A percentile compares a stretch with the other conserved stretches of the same genome.
Conservation (phyloP, 2,329 filamentous ascomycete species). For the Parastagonospora nodorum region DNA sequence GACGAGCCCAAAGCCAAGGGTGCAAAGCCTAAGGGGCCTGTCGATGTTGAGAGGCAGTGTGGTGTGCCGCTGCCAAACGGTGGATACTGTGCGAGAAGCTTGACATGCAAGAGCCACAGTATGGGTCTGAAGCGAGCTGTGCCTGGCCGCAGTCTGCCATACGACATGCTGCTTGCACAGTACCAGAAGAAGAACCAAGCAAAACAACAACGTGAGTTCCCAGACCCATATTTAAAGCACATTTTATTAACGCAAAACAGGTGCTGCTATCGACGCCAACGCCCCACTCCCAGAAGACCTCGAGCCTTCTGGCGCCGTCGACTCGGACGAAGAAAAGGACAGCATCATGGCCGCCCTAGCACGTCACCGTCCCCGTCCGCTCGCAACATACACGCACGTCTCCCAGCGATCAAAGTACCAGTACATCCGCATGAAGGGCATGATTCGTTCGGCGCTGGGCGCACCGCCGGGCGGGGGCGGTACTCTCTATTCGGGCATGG, state of each 20-base stretch:
- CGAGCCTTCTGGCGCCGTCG: conserved; percentile 73
- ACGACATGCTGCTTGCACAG: conserved; percentile 79
- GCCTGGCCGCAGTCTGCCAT: conserved; percentile 82
- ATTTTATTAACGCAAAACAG: conserved; percentile 51
- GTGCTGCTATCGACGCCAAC: conserved; percentile 93
- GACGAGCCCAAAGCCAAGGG: conserved; percentile 85
- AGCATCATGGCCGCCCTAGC: conserved; percentile 80
- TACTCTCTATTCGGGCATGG: conserved; percentile 29
- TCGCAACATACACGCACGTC: conserved; percentile 67
- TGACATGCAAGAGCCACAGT: conserved; percentile 93
- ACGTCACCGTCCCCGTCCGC: conserved; percentile 76
- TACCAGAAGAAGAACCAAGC: conserved; percentile 95
- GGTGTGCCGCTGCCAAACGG: conserved; percentile 86
- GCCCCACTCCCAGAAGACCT: conserved; percentile 85
- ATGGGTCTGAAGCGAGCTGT: conserved; percentile 94
- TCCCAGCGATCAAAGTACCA: conserved; percentile 61
- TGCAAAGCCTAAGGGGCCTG: conserved; percentile 86
- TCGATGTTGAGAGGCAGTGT: conserved; percentile 93
- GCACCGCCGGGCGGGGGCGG: conserved; percentile 42
- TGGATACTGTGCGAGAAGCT: conserved; percentile 80
- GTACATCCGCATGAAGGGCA: conserved; percentile 67
- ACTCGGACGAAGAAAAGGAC: conserved; percentile 93
- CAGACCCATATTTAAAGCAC: background rate
- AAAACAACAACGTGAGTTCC: conserved; percentile 84
- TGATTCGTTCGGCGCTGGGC: conserved; percentile 64